Base-by-base conservation (phyloP, 2,329 filamentous ascomycete genomes). In the Lojkania enalia region DNA sequence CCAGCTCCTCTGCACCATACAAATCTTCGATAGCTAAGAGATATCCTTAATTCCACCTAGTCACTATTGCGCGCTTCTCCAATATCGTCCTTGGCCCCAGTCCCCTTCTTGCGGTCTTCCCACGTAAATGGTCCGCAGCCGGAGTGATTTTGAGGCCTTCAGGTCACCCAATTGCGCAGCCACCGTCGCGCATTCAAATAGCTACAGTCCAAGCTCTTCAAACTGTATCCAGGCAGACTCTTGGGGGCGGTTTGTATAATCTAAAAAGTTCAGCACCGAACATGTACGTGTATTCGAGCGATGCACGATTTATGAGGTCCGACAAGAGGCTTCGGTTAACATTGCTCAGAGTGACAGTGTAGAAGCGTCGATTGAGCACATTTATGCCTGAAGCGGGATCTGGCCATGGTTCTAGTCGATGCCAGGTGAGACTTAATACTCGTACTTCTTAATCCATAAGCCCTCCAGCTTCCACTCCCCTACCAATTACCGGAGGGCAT, bases 161-260 rank as follows among this genome's bases (percentile, higher is more conserved):
- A 94, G 70, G 67, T 92, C 88, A 4, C 61, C 66, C 46, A 92
- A 70, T 70, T 92, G 88, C 27, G 88, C 84, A 13, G 89, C 88
- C 15, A 94, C 86, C 81, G 94, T 83, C 15, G 82, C 86, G 45
- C 88, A 85, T 60, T 90, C 76, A 2, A 65, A 63, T 0, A 84
- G 79, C 48, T 77, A 56, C 31, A 84, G 49, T 0, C 78, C 80
- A 40, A 91, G 68, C 52, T 73, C 75, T 44, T 74, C 67, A 9
- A 2, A 77, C 86, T 0, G 85, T 87, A 3, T 88, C 87, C 1
- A 79, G 74, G 61, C 94, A 94, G 2, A 85, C 83, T 39, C 67
- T 73, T 5, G 81, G 79, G 48, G 81, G 77, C 1, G 88, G 88
- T 73, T 94, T 94, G 67, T 92, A 94, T 0, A 81, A 82, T 33